These are phyloP conservation scores for Cyclostephanos invisitatus DNA, from an alignment of 108 stramenopile species.

Conservation along the genomic window DNA sequence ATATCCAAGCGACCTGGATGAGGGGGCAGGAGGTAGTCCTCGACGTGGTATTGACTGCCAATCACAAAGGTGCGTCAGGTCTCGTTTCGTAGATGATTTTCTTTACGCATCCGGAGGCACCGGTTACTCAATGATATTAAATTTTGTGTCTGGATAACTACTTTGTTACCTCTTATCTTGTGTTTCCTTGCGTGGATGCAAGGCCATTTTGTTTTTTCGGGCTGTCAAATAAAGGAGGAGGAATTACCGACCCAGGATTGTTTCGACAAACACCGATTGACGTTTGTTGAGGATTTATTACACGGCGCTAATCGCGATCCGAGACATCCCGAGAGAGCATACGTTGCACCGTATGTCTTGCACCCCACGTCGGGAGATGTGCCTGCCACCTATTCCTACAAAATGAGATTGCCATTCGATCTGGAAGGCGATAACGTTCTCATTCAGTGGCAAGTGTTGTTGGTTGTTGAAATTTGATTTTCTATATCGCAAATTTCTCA, in stretches of 20 bases:
- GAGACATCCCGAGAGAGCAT: slow-evolving; percentile 60
- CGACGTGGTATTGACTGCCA: slow-evolving; percentile 54
- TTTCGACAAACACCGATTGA: slow-evolving; percentile 54
- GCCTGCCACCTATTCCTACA: slow-evolving; percentile 6
- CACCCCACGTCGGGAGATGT: not conserved
- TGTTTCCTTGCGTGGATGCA: no score
- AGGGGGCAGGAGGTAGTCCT: slow-evolving; percentile 51
- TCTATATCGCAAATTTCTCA: no score
- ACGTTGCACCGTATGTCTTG: slow-evolving; percentile 46
- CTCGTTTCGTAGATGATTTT: no score
- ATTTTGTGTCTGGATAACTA: no score
- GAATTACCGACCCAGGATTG: slow-evolving; percentile 57
- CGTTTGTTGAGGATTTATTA: slow-evolving; percentile 57
- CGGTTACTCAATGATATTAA: no score
- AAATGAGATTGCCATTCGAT: slow-evolving; percentile 52
- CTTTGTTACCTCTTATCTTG: no score
- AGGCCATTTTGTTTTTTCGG: slow-evolving; percentile 63
- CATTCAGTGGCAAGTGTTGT: slow-evolving; percentile 57
- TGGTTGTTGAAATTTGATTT: not conserved
- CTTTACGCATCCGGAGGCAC: no score
- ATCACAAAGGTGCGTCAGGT: slow-evolving; percentile 32
- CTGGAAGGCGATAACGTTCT: slow-evolving; percentile 61
- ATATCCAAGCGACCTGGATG: slow-evolving; percentile 43
- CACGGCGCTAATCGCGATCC: slow-evolving; percentile 50
- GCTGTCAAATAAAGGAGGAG: slow-evolving; percentile 50